These are phyloP conservation scores for Cutaneotrichosporon mucoides DNA, from an alignment of 1,284 basidiomycete species.

Conservation along the genomic window DNA sequence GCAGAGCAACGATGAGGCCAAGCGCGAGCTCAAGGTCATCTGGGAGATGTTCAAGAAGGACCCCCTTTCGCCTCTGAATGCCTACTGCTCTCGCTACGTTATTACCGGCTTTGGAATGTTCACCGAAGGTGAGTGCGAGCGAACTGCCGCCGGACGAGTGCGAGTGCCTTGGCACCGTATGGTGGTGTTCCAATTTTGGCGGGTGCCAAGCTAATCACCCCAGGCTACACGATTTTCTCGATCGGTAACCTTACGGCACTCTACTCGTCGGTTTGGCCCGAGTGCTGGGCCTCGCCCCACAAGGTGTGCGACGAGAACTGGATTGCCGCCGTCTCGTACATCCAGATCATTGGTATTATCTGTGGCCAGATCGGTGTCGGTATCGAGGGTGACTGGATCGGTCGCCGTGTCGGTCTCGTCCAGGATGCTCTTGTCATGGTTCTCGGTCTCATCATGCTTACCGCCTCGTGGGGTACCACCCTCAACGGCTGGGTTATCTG, in stretches of 20 bases:
- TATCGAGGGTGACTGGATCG: conserved; percentile 57
- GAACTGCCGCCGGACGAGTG: no score
- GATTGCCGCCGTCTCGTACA: conserved; percentile 48
- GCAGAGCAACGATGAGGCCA: conserved; percentile 50
- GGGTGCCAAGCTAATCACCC: not conserved
- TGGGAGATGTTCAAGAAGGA: conserved; percentile 55
- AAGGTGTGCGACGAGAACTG: conserved; percentile 51
- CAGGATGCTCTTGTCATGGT: conserved; percentile 50
- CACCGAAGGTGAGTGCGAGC: conserved; percentile 43
- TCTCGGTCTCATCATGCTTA: conserved; percentile 55
- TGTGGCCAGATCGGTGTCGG: conserved; percentile 56
- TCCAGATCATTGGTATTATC: conserved; percentile 52
- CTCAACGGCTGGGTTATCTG: conserved; percentile 57
- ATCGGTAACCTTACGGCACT: conserved; percentile 54
- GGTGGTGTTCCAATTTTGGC: no score
- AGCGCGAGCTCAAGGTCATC: conserved; percentile 50
- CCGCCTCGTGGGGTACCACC: conserved; percentile 54
- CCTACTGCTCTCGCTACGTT: conserved; percentile 54
- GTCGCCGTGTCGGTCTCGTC: conserved; percentile 53
- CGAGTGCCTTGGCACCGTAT: no score
- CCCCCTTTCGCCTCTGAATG: conserved; percentile 48
- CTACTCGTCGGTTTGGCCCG: conserved; percentile 54
- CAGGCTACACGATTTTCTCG: conserved; percentile 38
- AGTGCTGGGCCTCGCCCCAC: conserved; percentile 51
- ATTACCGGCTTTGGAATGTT: conserved; percentile 56